Conservation (phyloP, 768 basidiomycete genomes). For the Pleurotus eryngii region DNA sequence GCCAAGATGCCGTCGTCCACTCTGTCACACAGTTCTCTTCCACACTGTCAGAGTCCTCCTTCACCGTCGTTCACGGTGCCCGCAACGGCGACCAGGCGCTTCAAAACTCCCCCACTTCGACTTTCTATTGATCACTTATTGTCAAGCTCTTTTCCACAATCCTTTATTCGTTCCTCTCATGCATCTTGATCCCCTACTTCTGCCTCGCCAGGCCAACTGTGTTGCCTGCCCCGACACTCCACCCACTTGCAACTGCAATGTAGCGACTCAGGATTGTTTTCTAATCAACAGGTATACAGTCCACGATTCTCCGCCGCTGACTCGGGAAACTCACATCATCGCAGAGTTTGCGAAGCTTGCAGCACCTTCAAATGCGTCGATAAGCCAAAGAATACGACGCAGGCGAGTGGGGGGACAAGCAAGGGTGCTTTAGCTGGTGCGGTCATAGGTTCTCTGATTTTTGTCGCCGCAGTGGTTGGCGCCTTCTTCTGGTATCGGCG, state of each 20-base stretch:
- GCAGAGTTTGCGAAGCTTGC: conserved; percentile 61
- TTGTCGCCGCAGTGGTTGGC: conserved; percentile 49
- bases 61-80: conserved; percentile 10
- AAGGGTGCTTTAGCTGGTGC: conserved; percentile 74
- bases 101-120: conserved; percentile 19
- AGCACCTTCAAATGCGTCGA: conserved; percentile 49
- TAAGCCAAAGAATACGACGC: conserved; percentile 17
- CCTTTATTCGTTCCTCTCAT: conserved; percentile 31
- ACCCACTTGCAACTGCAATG: conserved; percentile 51
- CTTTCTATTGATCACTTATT: conserved; percentile 14
- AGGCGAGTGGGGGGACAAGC: conserved; percentile 41
- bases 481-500: conserved; percentile 67
- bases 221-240: conserved; percentile 44
- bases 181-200: conserved; percentile 33
- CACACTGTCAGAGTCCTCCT: conserved; percentile 9
- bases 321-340: conserved; percentile 7
- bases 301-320: neutral
- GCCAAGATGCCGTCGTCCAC: neutral
- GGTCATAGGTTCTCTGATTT: conserved; percentile 59
- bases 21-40: neutral
- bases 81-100: conserved; percentile 16
- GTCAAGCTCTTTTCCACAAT: conserved; percentile 22
- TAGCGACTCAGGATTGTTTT: conserved; percentile 52
- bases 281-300: conserved; percentile 53
- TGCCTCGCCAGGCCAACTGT: conserved; percentile 40